phyloP scores from a whole-genome alignment of 805 yeast species.

The Scheffersomyces stipitis region DNA sequence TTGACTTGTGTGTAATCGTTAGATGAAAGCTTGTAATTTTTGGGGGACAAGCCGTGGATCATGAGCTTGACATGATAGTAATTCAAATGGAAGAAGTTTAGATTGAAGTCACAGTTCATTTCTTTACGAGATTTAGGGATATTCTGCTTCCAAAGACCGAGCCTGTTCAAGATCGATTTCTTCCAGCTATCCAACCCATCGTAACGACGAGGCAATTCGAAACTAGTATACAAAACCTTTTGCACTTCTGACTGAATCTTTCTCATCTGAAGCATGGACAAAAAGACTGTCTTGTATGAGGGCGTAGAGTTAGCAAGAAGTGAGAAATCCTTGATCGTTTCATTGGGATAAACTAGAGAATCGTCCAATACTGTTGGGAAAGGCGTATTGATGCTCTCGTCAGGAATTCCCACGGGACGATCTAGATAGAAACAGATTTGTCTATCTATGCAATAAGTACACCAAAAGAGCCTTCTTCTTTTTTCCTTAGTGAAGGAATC shows the following conservation, averaged over 20 bases:
- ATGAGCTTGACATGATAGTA: slow-evolving; percentile 73
- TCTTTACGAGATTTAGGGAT: slow-evolving; percentile 56
- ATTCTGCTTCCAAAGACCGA: slow-evolving; percentile 62
- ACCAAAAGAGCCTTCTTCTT: slow-evolving; percentile 71
- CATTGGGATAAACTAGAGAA: slow-evolving; percentile 47
- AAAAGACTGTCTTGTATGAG: slow-evolving; percentile 66
- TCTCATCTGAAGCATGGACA: slow-evolving; percentile 68
- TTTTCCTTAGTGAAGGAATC: slow-evolving; percentile 65
- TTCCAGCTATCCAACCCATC: slow-evolving; percentile 62
- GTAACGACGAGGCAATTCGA: slow-evolving; percentile 68
- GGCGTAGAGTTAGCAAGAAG: slow-evolving; percentile 38
- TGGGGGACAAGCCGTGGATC: slow-evolving; percentile 78
- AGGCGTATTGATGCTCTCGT: slow-evolving; percentile 67
- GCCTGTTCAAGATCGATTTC: slow-evolving; percentile 43
- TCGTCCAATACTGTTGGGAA: slow-evolving; percentile 80
- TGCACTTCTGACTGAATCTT: slow-evolving; percentile 77
- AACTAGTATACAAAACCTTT: slow-evolving; percentile 65
- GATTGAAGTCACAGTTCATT: slow-evolving; percentile 74
- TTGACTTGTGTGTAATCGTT: slow-evolving; percentile 58
- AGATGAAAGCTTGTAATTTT: slow-evolving; percentile 51
- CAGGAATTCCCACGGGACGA: slow-evolving; percentile 87
- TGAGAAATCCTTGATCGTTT: slow-evolving; percentile 12
- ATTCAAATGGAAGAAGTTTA: slow-evolving; percentile 69
- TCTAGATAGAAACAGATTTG: slow-evolving; percentile 85
- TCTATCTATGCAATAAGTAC: slow-evolving; percentile 81